Evolutionary conservation across 2,329 filamentous ascomycete genomes (phyloP).

Genomic region (Laburnicola sp.): DNA sequence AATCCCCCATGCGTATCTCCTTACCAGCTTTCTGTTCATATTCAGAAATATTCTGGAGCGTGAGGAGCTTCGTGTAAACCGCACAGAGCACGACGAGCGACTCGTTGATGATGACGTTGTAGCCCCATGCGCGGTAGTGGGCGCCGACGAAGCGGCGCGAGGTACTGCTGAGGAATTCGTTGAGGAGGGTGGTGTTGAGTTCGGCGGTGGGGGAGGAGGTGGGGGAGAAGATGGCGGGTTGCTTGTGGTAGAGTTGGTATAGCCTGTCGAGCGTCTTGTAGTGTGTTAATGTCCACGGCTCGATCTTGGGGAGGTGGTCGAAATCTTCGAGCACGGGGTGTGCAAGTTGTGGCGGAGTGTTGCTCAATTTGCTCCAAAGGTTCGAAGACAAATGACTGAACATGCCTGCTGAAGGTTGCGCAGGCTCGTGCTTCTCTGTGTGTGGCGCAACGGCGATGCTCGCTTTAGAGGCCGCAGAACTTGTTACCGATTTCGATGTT

Average conservation of each 20-base stretch:
- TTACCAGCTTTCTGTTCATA: slow-evolving; percentile 32
- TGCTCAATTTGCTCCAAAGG: slow-evolving; percentile 22
- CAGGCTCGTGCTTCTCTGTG: too few relatives aligned
- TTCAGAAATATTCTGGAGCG: slow-evolving; percentile 25
- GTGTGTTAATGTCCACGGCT: slow-evolving; percentile 48
- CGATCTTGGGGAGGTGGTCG: slow-evolving; percentile 35
- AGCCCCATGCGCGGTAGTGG: slow-evolving; percentile 40
- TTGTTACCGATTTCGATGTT: too few relatives aligned
- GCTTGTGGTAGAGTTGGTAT: slow-evolving; percentile 37
- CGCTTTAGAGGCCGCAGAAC: too few relatives aligned
- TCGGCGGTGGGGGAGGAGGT: slow-evolving; percentile 20
- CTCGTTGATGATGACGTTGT: slow-evolving; percentile 37
- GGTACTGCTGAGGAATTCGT: slow-evolving; percentile 25
- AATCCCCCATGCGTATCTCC: slow-evolving; percentile 36
- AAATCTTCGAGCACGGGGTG: slow-evolving; percentile 35
- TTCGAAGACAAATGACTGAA: slow-evolving; percentile 25
- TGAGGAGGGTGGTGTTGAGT: slow-evolving; percentile 36
- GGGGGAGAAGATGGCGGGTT: slow-evolving; percentile 38
- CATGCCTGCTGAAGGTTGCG: slow-evolving; percentile 19
- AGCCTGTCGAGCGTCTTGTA: slow-evolving; percentile 45
- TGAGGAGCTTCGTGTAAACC: slow-evolving; percentile 39
- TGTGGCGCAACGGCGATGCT: too few relatives aligned
- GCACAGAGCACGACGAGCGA: slow-evolving; percentile 39
- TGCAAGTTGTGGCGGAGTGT: slow-evolving; percentile 15
- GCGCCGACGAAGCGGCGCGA: slow-evolving; percentile 34